phyloP scores from a whole-genome alignment of 345 rosid species.

The Lepidium aucheri region DNA sequence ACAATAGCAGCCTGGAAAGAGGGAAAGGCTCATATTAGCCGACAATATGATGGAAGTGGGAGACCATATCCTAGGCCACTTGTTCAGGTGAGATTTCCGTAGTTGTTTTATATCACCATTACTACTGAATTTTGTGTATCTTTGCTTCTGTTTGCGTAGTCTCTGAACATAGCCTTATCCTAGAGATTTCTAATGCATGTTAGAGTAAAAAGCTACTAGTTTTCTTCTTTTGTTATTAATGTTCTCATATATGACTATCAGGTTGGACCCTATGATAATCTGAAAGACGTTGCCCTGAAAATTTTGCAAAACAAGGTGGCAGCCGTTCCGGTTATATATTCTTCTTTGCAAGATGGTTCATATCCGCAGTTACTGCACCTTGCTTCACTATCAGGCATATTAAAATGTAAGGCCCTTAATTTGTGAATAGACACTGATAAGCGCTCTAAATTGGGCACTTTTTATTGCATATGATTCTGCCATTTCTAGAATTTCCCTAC shows the following conservation, averaged over 20 bases:
- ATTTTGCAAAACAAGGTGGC: conserved; percentile 76
- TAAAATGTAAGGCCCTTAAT: conserved; percentile 56
- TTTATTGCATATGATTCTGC: background rate
- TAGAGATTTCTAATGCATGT: conserved; percentile 5
- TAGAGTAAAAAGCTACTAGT: background rate
- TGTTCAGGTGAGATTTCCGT: conserved; percentile 43
- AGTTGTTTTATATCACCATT: background rate
- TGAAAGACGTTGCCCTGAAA: conserved; percentile 78
- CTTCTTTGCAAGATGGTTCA: conserved; percentile 50
- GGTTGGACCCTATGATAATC: conserved; percentile 87
- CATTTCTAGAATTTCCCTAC: background rate
- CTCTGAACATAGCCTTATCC: background rate
- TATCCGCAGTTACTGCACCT: conserved; percentile 80
- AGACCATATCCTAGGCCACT: conserved; percentile 42
- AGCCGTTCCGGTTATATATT: conserved; percentile 62
- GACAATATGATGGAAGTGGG: conserved; percentile 64
- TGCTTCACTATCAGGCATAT: conserved; percentile 87
- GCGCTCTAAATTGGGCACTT: background rate
- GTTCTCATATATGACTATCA: conserved; percentile 27
- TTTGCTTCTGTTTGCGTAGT: conserved; percentile 1
- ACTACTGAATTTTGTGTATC: background rate
- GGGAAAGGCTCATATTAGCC: conserved; percentile 57
- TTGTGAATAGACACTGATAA: conserved; percentile 2
- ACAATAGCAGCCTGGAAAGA: conserved; percentile 99
- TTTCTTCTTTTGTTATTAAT: conserved; percentile 5